A percentile compares a stretch with the other conserved stretches of the same genome.
These are phyloP conservation scores for Aquilaria sinensis DNA, from an alignment of 345 rosid genomes.

Conservation along the genomic window DNA sequence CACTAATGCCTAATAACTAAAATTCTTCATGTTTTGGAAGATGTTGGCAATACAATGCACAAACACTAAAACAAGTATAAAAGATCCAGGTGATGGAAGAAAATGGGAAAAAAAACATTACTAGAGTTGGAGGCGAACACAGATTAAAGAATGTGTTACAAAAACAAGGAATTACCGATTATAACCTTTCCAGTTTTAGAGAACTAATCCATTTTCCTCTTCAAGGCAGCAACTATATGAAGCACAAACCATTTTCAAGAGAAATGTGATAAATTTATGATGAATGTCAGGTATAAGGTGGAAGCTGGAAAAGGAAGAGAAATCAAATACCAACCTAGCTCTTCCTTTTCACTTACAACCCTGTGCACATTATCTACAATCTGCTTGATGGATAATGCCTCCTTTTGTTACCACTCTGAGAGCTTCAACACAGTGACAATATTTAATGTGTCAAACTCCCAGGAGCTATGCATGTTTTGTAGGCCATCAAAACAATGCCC, in stretches of 20 bases:
- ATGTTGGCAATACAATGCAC: background rate
- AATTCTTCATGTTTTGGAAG: background rate
- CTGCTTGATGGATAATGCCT: conserved; percentile 55
- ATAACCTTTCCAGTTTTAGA: conserved; percentile 42
- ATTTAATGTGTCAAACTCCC: too few relatives aligned
- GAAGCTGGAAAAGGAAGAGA: conserved; percentile 15
- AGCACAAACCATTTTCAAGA: too few relatives aligned
- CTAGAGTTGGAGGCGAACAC: background rate
- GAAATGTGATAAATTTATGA: conserved; percentile 10
- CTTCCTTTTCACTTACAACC: conserved; percentile 61
- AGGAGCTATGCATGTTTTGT: too few relatives aligned
- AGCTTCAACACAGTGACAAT: too few relatives aligned
- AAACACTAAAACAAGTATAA: background rate
- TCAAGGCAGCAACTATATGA: conserved; percentile 53
- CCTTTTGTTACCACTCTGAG: too few relatives aligned
- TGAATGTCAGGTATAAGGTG: background rate
- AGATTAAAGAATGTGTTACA: conserved; percentile 8
- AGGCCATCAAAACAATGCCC: too few relatives aligned
- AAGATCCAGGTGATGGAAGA: background rate
- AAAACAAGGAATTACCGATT: conserved; percentile 37
- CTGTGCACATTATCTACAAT: conserved; percentile 48
- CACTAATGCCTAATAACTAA: conserved; percentile 1
- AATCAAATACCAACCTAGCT: conserved; percentile 45
- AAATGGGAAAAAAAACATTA: too few relatives aligned
- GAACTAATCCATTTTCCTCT: conserved; percentile 59